Base-by-base conservation (phyloP, 441 rosid species). In the Sinapis alba region DNA sequence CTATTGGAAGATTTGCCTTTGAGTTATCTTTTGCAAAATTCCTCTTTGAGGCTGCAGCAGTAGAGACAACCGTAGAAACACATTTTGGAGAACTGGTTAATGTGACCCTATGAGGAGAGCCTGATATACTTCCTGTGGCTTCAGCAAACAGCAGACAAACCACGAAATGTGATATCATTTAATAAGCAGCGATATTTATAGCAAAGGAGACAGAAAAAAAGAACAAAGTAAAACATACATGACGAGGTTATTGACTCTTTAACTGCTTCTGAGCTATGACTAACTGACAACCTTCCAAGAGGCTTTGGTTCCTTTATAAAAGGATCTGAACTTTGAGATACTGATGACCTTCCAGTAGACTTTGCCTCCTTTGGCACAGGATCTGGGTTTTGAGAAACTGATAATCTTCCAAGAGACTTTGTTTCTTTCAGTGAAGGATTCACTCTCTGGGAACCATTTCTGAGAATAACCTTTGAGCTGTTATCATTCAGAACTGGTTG, bases 71-170 rank as follows among this genome's bases (percentile, higher is more conserved):
- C 30, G 70, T 70, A 5, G 92, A 76, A 79, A 75, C 83, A 51
- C 78, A 78, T 84, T 83, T 94, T 51, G 82, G 65, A 64, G 72
- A 83, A 75, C 83, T 66, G 62, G 82, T 86, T 60, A 80, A 16
- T 78, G 81, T 87, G 81, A 82, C 86, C 82, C 84, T 88, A 80
- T 85, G 94, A 82, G 94, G 98, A 74, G 97, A 88, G 79, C 84
- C 84, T 61, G 90, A 88, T 67, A 76, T 80, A 86, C 75, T 90
- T 88, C 92, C 98, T 68, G 94, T 79, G 80, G 94, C 98, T 94
- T 86, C 81, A 78, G 12, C 47, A 86, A 83, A 72, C 86, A 84
- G 74, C 34, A 79, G 20, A 75, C 20, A 81, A 65, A 75, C 75
- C 54, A 75, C 62, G 43, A 78, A 83, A 73, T 68, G 65, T 6